Evolutionary conservation across 2,329 filamentous ascomycete species (phyloP), one percentile per base, ranked within the genome.

Genomic region (Orbilia oligospora): DNA sequence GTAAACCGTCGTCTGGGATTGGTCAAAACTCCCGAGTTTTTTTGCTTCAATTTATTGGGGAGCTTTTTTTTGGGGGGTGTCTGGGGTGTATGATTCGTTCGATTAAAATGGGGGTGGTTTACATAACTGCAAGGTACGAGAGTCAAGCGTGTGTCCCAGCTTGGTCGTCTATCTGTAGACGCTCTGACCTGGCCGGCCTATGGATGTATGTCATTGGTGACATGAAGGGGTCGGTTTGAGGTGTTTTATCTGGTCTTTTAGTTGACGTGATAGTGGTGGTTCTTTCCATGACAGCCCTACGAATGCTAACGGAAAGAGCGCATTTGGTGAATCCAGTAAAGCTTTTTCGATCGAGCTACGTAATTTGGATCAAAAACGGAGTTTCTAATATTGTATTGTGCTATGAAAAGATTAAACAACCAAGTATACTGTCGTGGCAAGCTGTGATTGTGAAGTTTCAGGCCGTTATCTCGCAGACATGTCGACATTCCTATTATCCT

Each of bases 241-340:
- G 53, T 41, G 53, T 58, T 58, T 58, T 58, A 58, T 41, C 53
- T 41, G 53, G 53, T 58, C 53, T 58, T 58, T 58, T 14, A 14
- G n/a, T 58, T 41, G 30, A 58, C 33, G 53, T 38, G 30, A 58
- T 41, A 58, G n/a, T 56, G 27, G 51, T 36, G 18, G 30, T 56
- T 56, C 33, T 58, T n/a, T 55, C 27, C 18, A 4, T 24, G 24
- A 55, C 51, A 58, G 53, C 53, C 33, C 18, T 58, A 58, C 8
- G 18, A 22, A 1, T 58, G 33, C 18, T 8, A 24, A n/a, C 38
- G 14, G 38, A 16, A 41, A 41, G 14, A 14, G 36, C 12, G 36
- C 12, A 2, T 3, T 41, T 12, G 12, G 38, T 41, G 38, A 41
- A 41, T 41, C 38, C 38, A 41, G 38, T 41, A n/a, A 41, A 14